phyloP scores from a whole-genome alignment of 1,284 basidiomycete genomes.

The Neotropicomus parvogracilis region DNA sequence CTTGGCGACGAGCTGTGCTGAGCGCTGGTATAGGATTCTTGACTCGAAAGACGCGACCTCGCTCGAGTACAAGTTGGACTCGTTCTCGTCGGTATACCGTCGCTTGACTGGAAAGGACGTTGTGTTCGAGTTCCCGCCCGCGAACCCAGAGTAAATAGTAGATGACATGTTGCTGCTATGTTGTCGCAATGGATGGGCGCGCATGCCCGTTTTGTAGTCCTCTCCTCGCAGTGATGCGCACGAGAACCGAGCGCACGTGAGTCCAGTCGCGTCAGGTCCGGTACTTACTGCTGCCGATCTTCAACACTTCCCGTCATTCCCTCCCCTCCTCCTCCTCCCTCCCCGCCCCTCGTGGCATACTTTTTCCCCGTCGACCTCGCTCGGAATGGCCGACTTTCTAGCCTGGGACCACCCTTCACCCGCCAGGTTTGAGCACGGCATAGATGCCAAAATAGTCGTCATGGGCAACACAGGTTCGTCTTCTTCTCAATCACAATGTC shows the following conservation, averaged over 20 bases:
- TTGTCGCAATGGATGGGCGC: constrained; percentile 26
- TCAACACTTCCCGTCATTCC: constrained; percentile 16
- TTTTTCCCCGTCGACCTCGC: constrained; percentile 27
- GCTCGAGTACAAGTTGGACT: constrained; percentile 99
- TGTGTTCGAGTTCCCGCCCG: constrained; percentile 82
- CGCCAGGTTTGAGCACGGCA: constrained; percentile 69
- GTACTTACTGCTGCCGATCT: constrained; percentile 19
- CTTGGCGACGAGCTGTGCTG: constrained; percentile 16
- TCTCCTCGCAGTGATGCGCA: constrained; percentile 14
- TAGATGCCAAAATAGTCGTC: constrained; percentile 96
- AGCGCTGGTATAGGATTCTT: constrained; percentile 67
- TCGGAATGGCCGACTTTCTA: constrained; percentile 44
- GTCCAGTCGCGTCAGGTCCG: constrained; percentile 31
- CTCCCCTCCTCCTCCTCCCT: constrained; percentile 20
- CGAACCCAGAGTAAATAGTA: constrained; percentile 54
- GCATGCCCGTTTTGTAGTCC: constrained; percentile 32
- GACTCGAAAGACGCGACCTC: constrained; percentile 98
- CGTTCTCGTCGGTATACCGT: constrained; percentile 93
- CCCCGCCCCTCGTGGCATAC: constrained; percentile 36
- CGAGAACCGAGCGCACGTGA: constrained; percentile 34
- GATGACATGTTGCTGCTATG: constrained; percentile 18
- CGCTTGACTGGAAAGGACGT: constrained; percentile 94
- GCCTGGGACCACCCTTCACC: constrained; percentile 60
- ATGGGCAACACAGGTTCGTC: constrained; percentile 88
- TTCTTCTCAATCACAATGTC: constrained; percentile 10